Percentiles rank a stretch among this genome's conserved stretches.
Evolutionary conservation across 106 monocot genomes (phyloP).

Genomic region (Dactylorhiza incarnata): DNA sequence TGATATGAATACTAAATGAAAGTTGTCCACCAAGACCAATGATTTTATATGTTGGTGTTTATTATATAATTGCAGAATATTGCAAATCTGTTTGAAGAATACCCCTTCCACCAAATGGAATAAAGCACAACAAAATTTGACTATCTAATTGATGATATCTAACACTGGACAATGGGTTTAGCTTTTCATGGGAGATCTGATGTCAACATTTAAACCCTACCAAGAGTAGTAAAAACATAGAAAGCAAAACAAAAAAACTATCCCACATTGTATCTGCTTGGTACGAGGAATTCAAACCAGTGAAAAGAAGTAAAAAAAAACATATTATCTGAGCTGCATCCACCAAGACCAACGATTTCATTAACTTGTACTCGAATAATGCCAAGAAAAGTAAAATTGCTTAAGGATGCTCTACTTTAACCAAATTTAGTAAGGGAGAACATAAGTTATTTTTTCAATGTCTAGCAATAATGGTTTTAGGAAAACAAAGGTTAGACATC

Average conservation of each 20-base stretch:
- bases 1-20: neutral
- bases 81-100: neutral
- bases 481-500: neutral
- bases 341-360: neutral
- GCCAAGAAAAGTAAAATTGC: neutral
- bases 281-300: no score
- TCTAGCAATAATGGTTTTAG: neutral
- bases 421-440: neutral
- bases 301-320: no score
- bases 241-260: neutral
- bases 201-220: neutral
- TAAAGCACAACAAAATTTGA: neutral
- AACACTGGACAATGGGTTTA: neutral
- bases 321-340: neutral
- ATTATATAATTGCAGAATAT: neutral
- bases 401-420: neutral
- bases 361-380: neutral
- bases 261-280: neutral
- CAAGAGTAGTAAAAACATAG: neutral
- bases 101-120: neutral
- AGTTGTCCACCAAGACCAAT: neutral
- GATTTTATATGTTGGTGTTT: neutral
- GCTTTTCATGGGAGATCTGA: neutral
- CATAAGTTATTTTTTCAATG: neutral
- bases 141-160: neutral